Conservation (phyloP, 2,329 filamentous ascomycete species). For the Colletotrichum gloeosporioides region DNA sequence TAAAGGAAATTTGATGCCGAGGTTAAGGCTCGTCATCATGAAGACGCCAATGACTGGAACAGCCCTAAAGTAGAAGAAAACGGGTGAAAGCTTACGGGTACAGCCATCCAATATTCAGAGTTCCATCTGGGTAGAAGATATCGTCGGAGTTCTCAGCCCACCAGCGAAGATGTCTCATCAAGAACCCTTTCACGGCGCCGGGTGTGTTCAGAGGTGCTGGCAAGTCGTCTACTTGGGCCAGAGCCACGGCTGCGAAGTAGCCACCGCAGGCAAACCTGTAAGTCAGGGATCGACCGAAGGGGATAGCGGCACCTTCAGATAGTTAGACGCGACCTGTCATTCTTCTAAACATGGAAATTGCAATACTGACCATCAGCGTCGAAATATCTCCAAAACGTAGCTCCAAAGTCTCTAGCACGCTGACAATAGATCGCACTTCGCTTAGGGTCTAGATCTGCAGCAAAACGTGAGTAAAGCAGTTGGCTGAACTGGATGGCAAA, state of each 20-base stretch:
- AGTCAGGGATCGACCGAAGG: slow-evolving; percentile 55
- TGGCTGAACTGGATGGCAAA: slow-evolving; percentile 60
- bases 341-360: no score
- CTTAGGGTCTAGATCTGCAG: slow-evolving; percentile 42
- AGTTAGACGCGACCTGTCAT: background rate
- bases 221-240: slow-evolving; percentile 43
- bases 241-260: slow-evolving; percentile 51
- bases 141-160: slow-evolving; percentile 46
- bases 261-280: slow-evolving; percentile 57
- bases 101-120: slow-evolving; percentile 49
- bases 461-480: slow-evolving; percentile 50
- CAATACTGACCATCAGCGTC: slow-evolving; percentile 41
- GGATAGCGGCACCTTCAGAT: slow-evolving; percentile 50
- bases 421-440: slow-evolving; percentile 41
- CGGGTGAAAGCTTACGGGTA: slow-evolving; percentile 30
- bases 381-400: slow-evolving; percentile 53
- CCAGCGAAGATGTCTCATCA: slow-evolving; percentile 55
- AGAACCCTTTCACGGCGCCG: slow-evolving; percentile 51
- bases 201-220: slow-evolving; percentile 39
- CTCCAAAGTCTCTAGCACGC: slow-evolving; percentile 45
- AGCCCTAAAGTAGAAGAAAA: background rate
- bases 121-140: slow-evolving; percentile 55
- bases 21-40: accelerated
- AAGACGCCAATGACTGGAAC: accelerated
- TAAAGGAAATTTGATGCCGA: background rate